These are phyloP conservation scores for Penicillium crustosum DNA, from an alignment of 2,329 filamentous ascomycete genomes.

Conservation along the genomic window DNA sequence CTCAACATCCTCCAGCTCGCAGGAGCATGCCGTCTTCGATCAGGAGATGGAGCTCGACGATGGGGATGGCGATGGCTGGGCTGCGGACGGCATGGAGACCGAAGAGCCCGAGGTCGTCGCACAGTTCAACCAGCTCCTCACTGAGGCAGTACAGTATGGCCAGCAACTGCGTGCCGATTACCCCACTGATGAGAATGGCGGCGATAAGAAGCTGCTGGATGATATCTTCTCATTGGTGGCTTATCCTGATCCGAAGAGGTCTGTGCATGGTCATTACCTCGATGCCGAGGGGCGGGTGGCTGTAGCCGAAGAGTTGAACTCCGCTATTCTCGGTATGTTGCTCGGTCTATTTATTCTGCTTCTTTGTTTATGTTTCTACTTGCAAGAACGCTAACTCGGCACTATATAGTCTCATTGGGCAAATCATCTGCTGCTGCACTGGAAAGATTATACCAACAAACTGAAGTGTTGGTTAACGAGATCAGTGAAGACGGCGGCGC, in stretches of 20 bases:
- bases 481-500: constrained; percentile 75
- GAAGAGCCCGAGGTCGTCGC: constrained; percentile 46
- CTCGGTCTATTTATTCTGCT: neutral
- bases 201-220: constrained; percentile 70
- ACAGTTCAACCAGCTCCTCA: constrained; percentile 56
- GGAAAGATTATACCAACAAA: constrained; percentile 83
- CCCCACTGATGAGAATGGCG: constrained; percentile 65
- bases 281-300: constrained; percentile 71
- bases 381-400: neutral
- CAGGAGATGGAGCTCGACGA: constrained; percentile 60
- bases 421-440: constrained; percentile 84
- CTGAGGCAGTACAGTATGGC: constrained; percentile 75
- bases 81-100: constrained; percentile 54
- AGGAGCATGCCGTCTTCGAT: constrained; percentile 48
- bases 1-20: constrained; percentile 38
- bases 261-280: constrained; percentile 74
- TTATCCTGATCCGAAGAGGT: constrained; percentile 76
- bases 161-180: constrained; percentile 77
- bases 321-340: constrained; percentile 77
- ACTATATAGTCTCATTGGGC: constrained; percentile 71
- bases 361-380: neutral
- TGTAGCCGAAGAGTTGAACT: constrained; percentile 91
- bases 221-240: constrained; percentile 89
- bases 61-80: constrained; percentile 31
- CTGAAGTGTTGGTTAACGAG: constrained; percentile 79